Evolutionary conservation across 2,329 filamentous ascomycete genomes (phyloP).

Genomic region (Coniochaeta sp.): DNA sequence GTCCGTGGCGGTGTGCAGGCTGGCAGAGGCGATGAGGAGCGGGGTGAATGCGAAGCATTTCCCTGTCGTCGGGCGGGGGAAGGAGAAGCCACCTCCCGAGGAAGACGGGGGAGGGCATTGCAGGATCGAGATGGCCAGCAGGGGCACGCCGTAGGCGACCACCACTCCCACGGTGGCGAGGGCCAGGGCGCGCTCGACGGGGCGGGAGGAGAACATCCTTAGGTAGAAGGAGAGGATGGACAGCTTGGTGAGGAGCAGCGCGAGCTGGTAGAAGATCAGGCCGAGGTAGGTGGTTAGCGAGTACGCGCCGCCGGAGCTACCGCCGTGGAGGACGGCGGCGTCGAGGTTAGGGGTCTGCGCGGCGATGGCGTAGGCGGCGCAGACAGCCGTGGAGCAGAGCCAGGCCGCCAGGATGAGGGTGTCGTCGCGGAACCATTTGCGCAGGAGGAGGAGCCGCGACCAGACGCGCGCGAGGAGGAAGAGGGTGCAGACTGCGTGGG

Average conservation of each 20-base stretch:
- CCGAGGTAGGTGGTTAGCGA: conserved; percentile 23
- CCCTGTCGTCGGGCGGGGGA: conserved; percentile 21
- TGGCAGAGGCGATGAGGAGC: conserved; percentile 34
- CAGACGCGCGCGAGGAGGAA: conserved; percentile 18
- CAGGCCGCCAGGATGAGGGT: conserved; percentile 22
- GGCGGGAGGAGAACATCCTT: conserved; percentile 25
- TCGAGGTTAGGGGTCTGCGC: conserved; percentile 15
- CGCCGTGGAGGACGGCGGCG: conserved; percentile 4
- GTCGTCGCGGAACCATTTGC: conserved; percentile 26
- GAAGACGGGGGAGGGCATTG: conserved; percentile 30
- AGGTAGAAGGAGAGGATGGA: conserved; percentile 31
- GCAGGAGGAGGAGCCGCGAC: conserved; percentile 20
- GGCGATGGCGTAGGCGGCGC: conserved; percentile 22
- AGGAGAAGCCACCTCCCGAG: conserved; percentile 16
- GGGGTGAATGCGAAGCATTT: conserved; percentile 31
- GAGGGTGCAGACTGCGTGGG: conserved; percentile 23
- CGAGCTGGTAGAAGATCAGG: conserved; percentile 29
- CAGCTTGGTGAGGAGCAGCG: conserved; percentile 29
- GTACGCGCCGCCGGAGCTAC: conserved; percentile 13
- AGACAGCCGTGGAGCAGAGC: conserved; percentile 23
- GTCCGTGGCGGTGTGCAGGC: conserved; percentile 39
- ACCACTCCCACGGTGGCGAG: conserved; percentile 25
- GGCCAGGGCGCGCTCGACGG: conserved; percentile 23
- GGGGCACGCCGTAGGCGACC: conserved; percentile 23
- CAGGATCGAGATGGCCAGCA: conserved; percentile 30